phyloP scores from a whole-genome alignment of 495 filamentous ascomycete genomes.

The Hyaloscypha hepaticicola region DNA sequence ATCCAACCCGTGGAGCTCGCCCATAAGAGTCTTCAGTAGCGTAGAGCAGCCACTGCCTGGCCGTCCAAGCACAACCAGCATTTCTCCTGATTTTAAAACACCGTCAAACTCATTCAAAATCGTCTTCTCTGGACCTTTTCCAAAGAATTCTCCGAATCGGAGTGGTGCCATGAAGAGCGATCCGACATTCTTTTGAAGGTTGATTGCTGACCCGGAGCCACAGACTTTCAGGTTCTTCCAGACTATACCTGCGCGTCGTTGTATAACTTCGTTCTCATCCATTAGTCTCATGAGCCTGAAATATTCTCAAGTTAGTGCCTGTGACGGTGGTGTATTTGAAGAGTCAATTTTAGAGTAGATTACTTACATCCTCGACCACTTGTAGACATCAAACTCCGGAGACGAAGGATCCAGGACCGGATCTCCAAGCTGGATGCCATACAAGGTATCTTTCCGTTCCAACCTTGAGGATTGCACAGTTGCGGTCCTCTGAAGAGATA shows the following conservation, averaged over 20 bases:
- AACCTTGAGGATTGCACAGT: slow-evolving; percentile 34
- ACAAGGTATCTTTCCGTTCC: slow-evolving; percentile 45
- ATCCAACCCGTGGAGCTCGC: slow-evolving; percentile 45
- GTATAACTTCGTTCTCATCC: slow-evolving; percentile 30
- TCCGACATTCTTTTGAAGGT: slow-evolving; percentile 41
- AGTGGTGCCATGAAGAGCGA: slow-evolving; percentile 32
- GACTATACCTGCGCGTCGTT: slow-evolving; percentile 41
- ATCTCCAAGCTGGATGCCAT: slow-evolving; percentile 44
- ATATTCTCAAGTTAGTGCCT: slow-evolving; percentile 1
- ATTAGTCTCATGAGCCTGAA: slow-evolving; percentile 36
- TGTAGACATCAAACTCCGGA: slow-evolving; percentile 56
- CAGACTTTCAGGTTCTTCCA: slow-evolving; percentile 49
- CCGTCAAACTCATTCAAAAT: slow-evolving; percentile 75
- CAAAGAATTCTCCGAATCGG: slow-evolving; percentile 32
- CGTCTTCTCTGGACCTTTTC: slow-evolving; percentile 56
- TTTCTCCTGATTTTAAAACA: slow-evolving; percentile 71
- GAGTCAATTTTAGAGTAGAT: too few species aligned
- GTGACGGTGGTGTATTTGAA: too few species aligned
- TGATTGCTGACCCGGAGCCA: slow-evolving; percentile 48
- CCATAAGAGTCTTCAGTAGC: slow-evolving; percentile 31
- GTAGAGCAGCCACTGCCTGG: slow-evolving; percentile 60
- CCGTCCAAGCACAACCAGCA: slow-evolving; percentile 75
- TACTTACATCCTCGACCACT: slow-evolving; percentile 52
- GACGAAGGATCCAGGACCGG: slow-evolving; percentile 56
- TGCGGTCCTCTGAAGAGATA: slow-evolving; percentile 17